Conservation (phyloP, 345 rosid species). For the Populus deltoides region DNA sequence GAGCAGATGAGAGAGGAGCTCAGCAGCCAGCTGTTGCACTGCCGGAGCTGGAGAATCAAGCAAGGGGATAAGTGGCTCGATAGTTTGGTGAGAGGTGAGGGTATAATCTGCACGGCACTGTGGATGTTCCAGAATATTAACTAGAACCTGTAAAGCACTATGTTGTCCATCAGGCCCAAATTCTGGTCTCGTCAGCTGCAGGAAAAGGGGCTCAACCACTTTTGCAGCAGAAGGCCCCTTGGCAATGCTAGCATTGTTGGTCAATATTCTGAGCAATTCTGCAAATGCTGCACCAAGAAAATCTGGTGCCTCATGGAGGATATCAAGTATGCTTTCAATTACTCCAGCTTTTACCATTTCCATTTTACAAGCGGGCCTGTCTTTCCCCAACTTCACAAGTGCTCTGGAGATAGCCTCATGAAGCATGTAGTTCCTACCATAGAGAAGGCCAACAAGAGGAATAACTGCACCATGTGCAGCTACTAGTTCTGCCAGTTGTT, state of each 20-base stretch:
- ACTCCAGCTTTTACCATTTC: conserved; percentile 99
- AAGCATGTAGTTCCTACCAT: conserved; percentile 81
- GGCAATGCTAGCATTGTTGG: conserved; percentile 93
- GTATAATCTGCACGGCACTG: conserved; percentile 83
- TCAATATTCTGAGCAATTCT: conserved; percentile 86
- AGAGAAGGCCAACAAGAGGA: conserved; percentile 97
- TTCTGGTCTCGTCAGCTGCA: conserved; percentile 67
- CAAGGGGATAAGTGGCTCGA: conserved; percentile 90
- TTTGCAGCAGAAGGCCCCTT: conserved; percentile 92
- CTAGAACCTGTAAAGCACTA: conserved; percentile 91
- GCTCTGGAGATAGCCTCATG: conserved; percentile 96
- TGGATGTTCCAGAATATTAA: conserved; percentile 91
- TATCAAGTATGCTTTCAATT: conserved; percentile 81
- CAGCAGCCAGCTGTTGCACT: conserved; percentile 95
- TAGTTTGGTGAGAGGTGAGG: conserved; percentile 78
- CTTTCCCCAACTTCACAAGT: conserved; percentile 94
- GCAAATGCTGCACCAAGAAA: conserved; percentile 90
- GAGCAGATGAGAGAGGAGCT: conserved; percentile 92
- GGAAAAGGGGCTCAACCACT: conserved; percentile 90
- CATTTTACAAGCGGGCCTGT: conserved; percentile 93
- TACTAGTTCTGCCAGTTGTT: conserved; percentile 95
- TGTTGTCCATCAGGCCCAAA: conserved; percentile 94
- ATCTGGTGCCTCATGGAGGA: conserved; percentile 93
- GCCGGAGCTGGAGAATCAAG: conserved; percentile 93
- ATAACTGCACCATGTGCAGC: conserved; percentile 98